Base-by-base conservation (phyloP, 176 grass and related monocot genomes). In the Musa beccarii region DNA sequence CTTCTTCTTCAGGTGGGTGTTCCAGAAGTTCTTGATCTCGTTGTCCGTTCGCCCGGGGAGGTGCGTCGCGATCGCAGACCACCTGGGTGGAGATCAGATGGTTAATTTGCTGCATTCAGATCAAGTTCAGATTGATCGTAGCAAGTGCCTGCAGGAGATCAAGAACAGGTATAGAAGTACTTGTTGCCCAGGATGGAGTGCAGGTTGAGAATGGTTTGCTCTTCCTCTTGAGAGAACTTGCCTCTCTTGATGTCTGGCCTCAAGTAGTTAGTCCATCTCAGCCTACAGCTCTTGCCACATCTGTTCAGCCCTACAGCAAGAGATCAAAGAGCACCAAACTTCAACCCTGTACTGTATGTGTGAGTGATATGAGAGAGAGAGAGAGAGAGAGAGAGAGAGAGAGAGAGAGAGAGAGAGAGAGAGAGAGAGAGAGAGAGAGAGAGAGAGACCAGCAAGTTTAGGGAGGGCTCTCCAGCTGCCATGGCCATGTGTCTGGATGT, bases 21-120 rank as follows among this genome's bases (percentile, higher is more conserved):
- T 97, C 93, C 93, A 97, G 79, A 90, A 97, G 52, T 97, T 97
- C 88, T 97, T 97, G 85, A 97, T 97, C 78, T 97, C 93, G 0
- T 97, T 97, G 81, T 97, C 93, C 0, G 93, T 97, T 4, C 93
- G 68, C 13, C 93, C 93, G 0, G 87, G 86, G 15, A 97, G 87
- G 71, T 89, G 76, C 53, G 92, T 97, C 0, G 90, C 86, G 49
- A 97, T 97, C 49, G 90, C 82, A 53, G 93, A 97, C 93, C 93
- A 97, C 78, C 93, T 97, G 34, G 49, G 87, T 8, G 73, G 61
- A 84, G 66, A 87, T 68, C 56, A 78, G 53, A 64, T 2, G 22
- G 34, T 43, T 43, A 43, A 43, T 43, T 43, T 43, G 34, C 34
- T 43, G 4, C 4, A 43, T 43, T 43, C 34, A 43, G 34, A 43